These are phyloP conservation scores for Polychaeton citri DNA, from an alignment of 2,329 filamentous ascomycete species.

Conservation along the genomic window DNA sequence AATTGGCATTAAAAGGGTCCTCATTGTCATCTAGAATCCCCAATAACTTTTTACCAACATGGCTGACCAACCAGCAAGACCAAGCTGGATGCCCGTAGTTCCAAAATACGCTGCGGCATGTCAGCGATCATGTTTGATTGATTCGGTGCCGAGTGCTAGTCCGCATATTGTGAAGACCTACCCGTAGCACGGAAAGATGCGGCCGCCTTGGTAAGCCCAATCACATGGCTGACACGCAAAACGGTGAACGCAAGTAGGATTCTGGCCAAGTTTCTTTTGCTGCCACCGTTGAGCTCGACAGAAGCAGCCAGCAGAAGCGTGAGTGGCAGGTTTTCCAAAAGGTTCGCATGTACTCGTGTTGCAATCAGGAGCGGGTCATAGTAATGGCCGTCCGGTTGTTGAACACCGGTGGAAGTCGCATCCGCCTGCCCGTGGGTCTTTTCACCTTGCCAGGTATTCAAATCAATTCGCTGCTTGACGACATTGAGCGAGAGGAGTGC, in stretches of 20 bases:
- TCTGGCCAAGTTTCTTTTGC: not conserved
- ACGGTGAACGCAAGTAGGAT: not conserved
- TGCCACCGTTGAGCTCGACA: not conserved
- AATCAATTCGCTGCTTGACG: not conserved
- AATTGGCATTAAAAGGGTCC: too few relatives aligned
- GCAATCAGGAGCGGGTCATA: not conserved
- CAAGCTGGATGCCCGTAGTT: not conserved
- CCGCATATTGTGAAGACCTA: too few relatives aligned
- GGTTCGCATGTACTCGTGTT: not conserved
- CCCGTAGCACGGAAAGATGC: not conserved
- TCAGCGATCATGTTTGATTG: too few relatives aligned
- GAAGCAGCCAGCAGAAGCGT: not conserved
- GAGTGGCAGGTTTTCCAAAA: not conserved
- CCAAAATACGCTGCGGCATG: not conserved
- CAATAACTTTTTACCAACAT: not conserved
- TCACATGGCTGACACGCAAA: not conserved
- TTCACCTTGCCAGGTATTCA: not conserved
- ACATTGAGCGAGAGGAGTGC: not conserved
- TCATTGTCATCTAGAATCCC: not conserved
- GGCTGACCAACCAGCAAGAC: not conserved
- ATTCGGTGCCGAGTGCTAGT: too few relatives aligned
- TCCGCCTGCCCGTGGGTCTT: not conserved
- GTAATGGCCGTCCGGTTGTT: not conserved
- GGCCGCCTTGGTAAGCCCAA: not conserved
- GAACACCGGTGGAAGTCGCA: not conserved